Evolutionary conservation across 2,329 filamentous ascomycete genomes (phyloP).

Genomic region (Fusarium chuoi): DNA sequence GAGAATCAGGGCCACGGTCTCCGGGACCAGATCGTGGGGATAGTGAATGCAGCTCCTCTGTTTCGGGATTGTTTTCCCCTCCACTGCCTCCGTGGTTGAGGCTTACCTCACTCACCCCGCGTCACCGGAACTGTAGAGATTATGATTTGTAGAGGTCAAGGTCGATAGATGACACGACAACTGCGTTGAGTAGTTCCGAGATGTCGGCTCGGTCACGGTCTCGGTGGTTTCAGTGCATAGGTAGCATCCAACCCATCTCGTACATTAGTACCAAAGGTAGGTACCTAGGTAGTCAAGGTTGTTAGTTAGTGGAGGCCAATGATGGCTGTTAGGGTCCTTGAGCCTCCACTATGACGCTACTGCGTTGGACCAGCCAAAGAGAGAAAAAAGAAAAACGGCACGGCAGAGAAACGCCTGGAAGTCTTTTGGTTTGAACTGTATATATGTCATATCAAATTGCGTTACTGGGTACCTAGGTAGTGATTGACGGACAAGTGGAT

Average conservation of each 20-base stretch:
- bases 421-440: not conserved
- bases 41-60: not conserved
- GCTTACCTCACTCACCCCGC: not conserved
- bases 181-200: constrained; percentile 22
- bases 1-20: constrained; percentile 35
- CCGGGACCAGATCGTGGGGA: constrained; percentile 17
- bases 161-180: constrained; percentile 21
- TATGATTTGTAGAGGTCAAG: not conserved
- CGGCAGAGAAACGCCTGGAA: constrained; percentile 15
- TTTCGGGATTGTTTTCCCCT: not conserved
- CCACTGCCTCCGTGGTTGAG: not conserved
- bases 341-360: constrained; percentile 36
- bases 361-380: constrained; percentile 12
- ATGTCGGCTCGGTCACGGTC: constrained; percentile 32
- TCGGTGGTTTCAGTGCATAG: constrained; percentile 28
- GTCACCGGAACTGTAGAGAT: not conserved
- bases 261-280: too few species aligned
- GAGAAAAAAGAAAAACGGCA: not conserved
- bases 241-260: not conserved
- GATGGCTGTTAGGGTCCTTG: constrained; percentile 11
- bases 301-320: constrained; percentile 8
- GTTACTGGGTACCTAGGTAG: constrained; percentile 8
- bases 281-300: constrained; percentile 1
- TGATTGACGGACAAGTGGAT: constrained; percentile 3
- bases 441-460: not conserved